Conservation (phyloP, 1,284 basidiomycete species). For the Sphaerobolus stellatus region DNA sequence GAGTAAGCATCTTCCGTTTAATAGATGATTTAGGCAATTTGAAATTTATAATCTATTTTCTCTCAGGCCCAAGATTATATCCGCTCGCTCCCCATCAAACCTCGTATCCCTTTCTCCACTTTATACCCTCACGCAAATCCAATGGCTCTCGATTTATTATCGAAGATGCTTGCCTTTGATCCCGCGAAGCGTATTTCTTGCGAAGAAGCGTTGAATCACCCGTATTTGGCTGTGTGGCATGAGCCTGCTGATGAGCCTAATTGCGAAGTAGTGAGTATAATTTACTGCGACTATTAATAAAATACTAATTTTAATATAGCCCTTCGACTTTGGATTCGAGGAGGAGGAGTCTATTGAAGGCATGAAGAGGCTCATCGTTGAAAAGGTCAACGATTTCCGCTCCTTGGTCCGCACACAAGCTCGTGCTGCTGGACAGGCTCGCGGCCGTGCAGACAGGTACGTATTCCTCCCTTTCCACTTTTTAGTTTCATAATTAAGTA, state of each 20-base stretch:
- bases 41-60: not conserved
- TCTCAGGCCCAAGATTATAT: slow-evolving; percentile 94
- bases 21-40: not conserved
- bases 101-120: slow-evolving; percentile 86
- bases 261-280: slow-evolving; percentile 61
- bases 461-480: slow-evolving; percentile 15
- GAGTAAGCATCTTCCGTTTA: slow-evolving; percentile 44
- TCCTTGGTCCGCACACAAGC: slow-evolving; percentile 79
- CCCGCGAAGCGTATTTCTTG: slow-evolving; percentile 95
- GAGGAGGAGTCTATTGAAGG: slow-evolving; percentile 95
- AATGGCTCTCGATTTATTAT: slow-evolving; percentile 88
- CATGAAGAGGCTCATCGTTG: slow-evolving; percentile 94
- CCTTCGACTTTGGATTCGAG: slow-evolving; percentile 98
- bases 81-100: slow-evolving; percentile 94
- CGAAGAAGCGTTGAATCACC: slow-evolving; percentile 92
- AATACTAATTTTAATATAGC: slow-evolving; percentile 42
- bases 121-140: slow-evolving; percentile 95
- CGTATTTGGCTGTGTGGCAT: slow-evolving; percentile 93
- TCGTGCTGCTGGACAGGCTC: slow-evolving; percentile 64
- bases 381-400: slow-evolving; percentile 90
- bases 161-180: slow-evolving; percentile 93
- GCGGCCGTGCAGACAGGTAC: slow-evolving; percentile 73
- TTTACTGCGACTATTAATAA: slow-evolving; percentile 23
- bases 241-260: slow-evolving; percentile 89
- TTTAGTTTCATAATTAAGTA: slow-evolving; percentile 8